A percentile compares a stretch with the other conserved stretches of the same genome.
These are phyloP conservation scores for Russula emetica DNA, from an alignment of 768 basidiomycete genomes.

Conservation along the genomic window DNA sequence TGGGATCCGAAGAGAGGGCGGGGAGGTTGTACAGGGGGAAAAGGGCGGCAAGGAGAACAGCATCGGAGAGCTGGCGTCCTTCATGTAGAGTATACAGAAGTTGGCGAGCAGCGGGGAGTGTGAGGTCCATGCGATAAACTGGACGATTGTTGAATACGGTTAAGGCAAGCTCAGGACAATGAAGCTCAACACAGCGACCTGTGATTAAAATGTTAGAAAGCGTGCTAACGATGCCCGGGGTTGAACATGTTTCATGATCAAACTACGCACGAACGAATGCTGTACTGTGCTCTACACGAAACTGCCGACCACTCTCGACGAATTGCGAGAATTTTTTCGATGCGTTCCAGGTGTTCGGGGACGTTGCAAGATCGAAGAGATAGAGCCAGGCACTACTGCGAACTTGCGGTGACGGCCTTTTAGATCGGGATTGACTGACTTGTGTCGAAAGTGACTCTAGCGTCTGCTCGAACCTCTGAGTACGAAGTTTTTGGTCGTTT, in stretches of 20 bases:
- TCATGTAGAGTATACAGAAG: constrained; percentile 55
- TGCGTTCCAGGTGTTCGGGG: constrained; percentile 17
- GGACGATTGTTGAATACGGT: constrained; percentile 58
- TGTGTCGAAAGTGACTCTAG: constrained; percentile 16
- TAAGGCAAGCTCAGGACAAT: constrained; percentile 53
- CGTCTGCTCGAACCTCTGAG: constrained; percentile 17
- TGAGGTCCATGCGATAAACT: constrained; percentile 53
- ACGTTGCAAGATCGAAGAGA: constrained; percentile 26
- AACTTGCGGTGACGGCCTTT: constrained; percentile 9
- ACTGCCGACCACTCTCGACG: constrained; percentile 18
- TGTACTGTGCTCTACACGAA: constrained; percentile 12
- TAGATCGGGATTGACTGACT: constrained; percentile 3
- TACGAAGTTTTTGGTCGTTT: constrained; percentile 1
- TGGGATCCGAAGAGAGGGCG: constrained; percentile 50
- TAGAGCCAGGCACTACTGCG: constrained; percentile 25
- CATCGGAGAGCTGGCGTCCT: constrained; percentile 44
- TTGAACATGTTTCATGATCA: not conserved
- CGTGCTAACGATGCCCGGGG: not conserved
- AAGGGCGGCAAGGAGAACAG: constrained; percentile 50
- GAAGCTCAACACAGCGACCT: constrained; percentile 62
- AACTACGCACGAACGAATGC: constrained; percentile 25
- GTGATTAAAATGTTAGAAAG: not conserved
- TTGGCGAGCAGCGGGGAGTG: constrained; percentile 48
- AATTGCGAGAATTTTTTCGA: constrained; percentile 21
- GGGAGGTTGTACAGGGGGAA: constrained; percentile 53